These are phyloP conservation scores for Gyrodon lividus DNA, from an alignment of 768 basidiomycete species.

Conservation along the genomic window DNA sequence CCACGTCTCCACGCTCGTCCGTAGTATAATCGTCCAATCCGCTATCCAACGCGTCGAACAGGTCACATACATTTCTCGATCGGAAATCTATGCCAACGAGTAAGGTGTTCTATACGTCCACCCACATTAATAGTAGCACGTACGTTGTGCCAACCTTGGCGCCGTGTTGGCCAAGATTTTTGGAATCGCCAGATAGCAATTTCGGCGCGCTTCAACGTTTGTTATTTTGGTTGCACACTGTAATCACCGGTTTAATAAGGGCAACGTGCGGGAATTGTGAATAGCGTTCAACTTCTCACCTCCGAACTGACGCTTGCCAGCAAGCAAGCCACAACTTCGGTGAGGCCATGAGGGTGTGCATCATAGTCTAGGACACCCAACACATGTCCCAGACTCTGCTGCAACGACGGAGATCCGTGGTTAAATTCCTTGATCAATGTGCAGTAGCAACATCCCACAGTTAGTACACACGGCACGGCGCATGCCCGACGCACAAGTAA, in stretches of 20 bases:
- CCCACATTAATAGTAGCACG: constrained; percentile 24
- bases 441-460: constrained; percentile 14
- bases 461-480: constrained; percentile 14
- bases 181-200: constrained; percentile 47
- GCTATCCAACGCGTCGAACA: constrained; percentile 58
- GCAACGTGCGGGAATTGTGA: constrained; percentile 22
- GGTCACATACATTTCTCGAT: constrained; percentile 40
- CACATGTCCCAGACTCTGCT: constrained; percentile 72
- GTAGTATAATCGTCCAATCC: constrained; percentile 88
- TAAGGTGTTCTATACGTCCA: constrained; percentile 8
- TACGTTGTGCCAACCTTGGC: constrained; percentile 45
- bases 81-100: constrained; percentile 43
- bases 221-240: constrained; percentile 35
- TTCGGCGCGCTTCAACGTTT: constrained; percentile 61
- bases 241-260: constrained; percentile 20
- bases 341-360: constrained; percentile 50
- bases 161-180: constrained; percentile 47
- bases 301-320: constrained; percentile 55
- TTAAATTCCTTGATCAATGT: constrained; percentile 68
- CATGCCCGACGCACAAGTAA: constrained; percentile 11
- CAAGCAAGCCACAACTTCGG: constrained; percentile 56
- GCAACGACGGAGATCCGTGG: constrained; percentile 48
- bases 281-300: constrained; percentile 38
- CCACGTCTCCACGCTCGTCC: constrained; percentile 95
- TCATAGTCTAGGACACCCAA: constrained; percentile 71